A percentile compares a stretch with the other conserved stretches of the same genome.
Conservation (phyloP, 768 basidiomycete genomes). For the Termitomyces sp. region DNA sequence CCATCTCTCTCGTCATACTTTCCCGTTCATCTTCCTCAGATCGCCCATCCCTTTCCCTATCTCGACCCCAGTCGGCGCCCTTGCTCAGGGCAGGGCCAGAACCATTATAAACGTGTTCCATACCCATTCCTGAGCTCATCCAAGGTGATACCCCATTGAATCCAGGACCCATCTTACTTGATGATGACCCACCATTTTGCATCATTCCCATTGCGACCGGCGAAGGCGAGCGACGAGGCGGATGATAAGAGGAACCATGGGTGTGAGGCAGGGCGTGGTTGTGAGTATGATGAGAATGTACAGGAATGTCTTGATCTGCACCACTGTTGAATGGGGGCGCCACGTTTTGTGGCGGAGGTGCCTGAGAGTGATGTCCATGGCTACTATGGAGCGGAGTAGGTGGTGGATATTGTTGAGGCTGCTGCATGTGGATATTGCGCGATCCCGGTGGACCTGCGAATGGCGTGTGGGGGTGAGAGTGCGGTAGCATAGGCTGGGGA, state of each 20-base stretch:
- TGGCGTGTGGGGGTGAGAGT: conserved; percentile 2
- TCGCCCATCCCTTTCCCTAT: conserved; percentile 11
- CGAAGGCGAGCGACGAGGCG: conserved; percentile 29
- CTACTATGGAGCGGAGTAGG: conserved; percentile 1
- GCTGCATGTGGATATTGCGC: conserved; percentile 15
- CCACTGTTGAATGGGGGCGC: conserved; percentile 20
- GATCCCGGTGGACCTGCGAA: conserved; percentile 12
- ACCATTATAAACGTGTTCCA: conserved; percentile 16
- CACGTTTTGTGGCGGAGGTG: background rate
- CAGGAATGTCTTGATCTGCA: conserved; percentile 6
- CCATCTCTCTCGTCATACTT: conserved; percentile 27
- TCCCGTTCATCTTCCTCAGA: conserved; percentile 18
- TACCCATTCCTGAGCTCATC: conserved; percentile 29
- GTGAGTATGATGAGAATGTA: conserved; percentile 8
- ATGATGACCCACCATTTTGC: conserved; percentile 21
- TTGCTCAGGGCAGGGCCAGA: conserved; percentile 8
- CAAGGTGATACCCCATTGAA: conserved; percentile 23
- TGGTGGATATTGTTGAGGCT: conserved; percentile 10
- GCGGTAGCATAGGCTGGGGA: conserved; percentile 4
- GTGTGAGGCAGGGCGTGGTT: conserved; percentile 5
- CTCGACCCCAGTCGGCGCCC: conserved; percentile 16
- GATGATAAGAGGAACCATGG: conserved; percentile 9
- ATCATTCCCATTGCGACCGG: conserved; percentile 16
- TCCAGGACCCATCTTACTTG: conserved; percentile 15
- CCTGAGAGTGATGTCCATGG: conserved; percentile 6